A percentile compares a stretch with the other conserved stretches of the same genome.
phyloP scores from a whole-genome alignment of 768 basidiomycete genomes.

The Leccinellum rugosiceps region DNA sequence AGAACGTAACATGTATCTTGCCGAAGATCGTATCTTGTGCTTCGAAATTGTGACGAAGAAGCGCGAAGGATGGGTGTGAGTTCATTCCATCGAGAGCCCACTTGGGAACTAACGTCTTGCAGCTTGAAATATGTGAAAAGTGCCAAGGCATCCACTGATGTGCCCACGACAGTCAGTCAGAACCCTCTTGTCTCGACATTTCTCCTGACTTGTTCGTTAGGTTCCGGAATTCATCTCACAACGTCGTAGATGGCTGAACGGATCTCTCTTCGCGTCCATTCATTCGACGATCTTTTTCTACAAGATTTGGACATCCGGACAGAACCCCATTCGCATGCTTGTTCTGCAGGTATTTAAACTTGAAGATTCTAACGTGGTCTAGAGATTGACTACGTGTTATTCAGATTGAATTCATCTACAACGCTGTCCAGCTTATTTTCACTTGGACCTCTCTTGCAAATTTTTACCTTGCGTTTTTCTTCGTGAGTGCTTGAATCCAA shows the following conservation, averaged over 20 bases:
- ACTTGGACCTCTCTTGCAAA: conserved; percentile 94
- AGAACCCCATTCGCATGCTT: conserved; percentile 81
- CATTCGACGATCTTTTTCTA: conserved; percentile 89
- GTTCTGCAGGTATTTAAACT: conserved; percentile 46
- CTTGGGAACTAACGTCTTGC: conserved; percentile 3
- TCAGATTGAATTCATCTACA: conserved; percentile 90
- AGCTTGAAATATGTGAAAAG: conserved; percentile 88
- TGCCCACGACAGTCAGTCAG: conserved; percentile 66
- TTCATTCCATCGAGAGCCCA: conserved; percentile 12
- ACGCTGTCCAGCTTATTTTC: conserved; percentile 83
- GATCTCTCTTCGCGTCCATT: conserved; percentile 89
- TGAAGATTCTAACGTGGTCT: background rate
- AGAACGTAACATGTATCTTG: conserved; percentile 90
- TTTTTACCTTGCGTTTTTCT: conserved; percentile 94
- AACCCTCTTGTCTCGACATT: background rate
- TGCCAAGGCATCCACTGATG: conserved; percentile 95
- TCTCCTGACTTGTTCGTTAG: conserved; percentile 28
- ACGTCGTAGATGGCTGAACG: conserved; percentile 84
- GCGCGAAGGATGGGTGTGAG: conserved; percentile 75
- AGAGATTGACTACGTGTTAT: background rate
- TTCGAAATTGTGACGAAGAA: conserved; percentile 94
- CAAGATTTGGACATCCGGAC: conserved; percentile 90
- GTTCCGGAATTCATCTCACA: conserved; percentile 95
- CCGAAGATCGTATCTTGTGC: conserved; percentile 87
- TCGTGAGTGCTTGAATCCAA: conserved; percentile 51